Percentiles rank a stretch among this genome's conserved stretches.
Evolutionary conservation across 257 asterid species (phyloP).

Genomic region (Craterostigma plantagineum): DNA sequence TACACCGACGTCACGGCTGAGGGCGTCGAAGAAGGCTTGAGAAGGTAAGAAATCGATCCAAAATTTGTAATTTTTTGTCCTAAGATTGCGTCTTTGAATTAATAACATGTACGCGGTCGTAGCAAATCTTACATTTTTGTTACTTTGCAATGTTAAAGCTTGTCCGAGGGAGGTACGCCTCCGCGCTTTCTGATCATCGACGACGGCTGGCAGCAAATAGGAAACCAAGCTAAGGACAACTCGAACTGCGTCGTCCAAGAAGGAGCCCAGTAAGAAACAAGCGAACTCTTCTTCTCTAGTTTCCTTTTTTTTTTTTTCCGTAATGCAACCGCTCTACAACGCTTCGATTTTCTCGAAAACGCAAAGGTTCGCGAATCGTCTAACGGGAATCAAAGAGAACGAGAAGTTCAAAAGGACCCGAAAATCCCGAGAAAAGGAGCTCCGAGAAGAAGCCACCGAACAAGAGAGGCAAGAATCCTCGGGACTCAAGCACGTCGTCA

Average conservation of each 20-base stretch:
- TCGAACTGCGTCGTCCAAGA: conserved; percentile 38
- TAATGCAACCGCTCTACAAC: too few relatives aligned
- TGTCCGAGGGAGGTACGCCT: conserved; percentile 47
- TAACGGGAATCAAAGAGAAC: conserved; percentile 51
- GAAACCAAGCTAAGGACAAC: conserved; percentile 22
- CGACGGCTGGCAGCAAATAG: conserved; percentile 74
- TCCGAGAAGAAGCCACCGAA: too few relatives aligned
- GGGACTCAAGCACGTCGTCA: conserved; percentile 41
- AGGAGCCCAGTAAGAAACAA: conserved; percentile 23
- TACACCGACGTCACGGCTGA: conserved; percentile 69
- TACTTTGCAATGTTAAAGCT: conserved; percentile 26
- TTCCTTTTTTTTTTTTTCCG: too few relatives aligned
- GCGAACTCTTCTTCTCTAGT: too few relatives aligned
- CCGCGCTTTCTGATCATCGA: conserved; percentile 63
- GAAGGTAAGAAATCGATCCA: conserved; percentile 16
- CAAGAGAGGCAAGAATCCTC: conserved; percentile 4
- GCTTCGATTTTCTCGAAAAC: neutral
- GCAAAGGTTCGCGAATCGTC: conserved; percentile 52
- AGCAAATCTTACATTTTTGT: too few relatives aligned
- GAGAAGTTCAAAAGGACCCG: conserved; percentile 32
- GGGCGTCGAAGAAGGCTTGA: conserved; percentile 53
- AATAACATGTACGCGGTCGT: too few relatives aligned
- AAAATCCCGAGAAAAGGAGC: conserved; percentile 12
- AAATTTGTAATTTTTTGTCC: too few relatives aligned
- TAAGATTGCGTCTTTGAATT: too few relatives aligned